Conservation (phyloP, 2,329 filamentous ascomycete genomes). For the Boeremia lycopersici region DNA sequence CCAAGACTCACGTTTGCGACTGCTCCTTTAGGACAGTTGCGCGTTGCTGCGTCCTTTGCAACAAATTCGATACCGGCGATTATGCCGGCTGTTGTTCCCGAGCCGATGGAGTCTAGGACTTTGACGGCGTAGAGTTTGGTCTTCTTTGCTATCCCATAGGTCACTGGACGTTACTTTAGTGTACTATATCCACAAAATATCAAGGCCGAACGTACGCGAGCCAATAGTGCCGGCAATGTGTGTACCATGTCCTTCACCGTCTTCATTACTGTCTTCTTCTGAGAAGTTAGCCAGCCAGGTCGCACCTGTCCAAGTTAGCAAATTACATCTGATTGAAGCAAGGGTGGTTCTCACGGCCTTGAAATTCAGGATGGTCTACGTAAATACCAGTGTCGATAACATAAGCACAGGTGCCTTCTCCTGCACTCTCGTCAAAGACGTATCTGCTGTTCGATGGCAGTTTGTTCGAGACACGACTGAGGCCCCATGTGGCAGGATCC, state of each 20-base stretch:
- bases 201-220: slow-evolving; percentile 7
- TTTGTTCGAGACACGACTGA: slow-evolving; percentile 47
- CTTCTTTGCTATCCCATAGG: slow-evolving; percentile 45
- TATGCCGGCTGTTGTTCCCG: slow-evolving; percentile 29
- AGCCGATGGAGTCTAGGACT: slow-evolving; percentile 40
- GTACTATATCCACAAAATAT: not conserved
- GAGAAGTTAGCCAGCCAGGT: slow-evolving; percentile 35
- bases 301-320: slow-evolving; percentile 25
- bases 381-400: slow-evolving; percentile 70
- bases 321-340: not conserved
- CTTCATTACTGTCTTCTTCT: slow-evolving; percentile 26
- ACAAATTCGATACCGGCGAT: slow-evolving; percentile 37
- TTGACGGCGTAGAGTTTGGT: slow-evolving; percentile 45
- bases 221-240: slow-evolving; percentile 45
- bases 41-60: slow-evolving; percentile 19
- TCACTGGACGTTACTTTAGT: slow-evolving; percentile 5
- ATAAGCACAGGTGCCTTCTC: slow-evolving; percentile 58
- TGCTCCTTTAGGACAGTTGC: slow-evolving; percentile 37
- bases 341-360: slow-evolving; percentile 35
- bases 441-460: slow-evolving; percentile 41
- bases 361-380: slow-evolving; percentile 55
- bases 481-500: slow-evolving; percentile 47
- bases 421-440: slow-evolving; percentile 46
- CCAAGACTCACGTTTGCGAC: slow-evolving; percentile 47
- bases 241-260: slow-evolving; percentile 46